phyloP scores from a whole-genome alignment of 1,139 yeast genomes.

The Kodamaea derodonti region DNA sequence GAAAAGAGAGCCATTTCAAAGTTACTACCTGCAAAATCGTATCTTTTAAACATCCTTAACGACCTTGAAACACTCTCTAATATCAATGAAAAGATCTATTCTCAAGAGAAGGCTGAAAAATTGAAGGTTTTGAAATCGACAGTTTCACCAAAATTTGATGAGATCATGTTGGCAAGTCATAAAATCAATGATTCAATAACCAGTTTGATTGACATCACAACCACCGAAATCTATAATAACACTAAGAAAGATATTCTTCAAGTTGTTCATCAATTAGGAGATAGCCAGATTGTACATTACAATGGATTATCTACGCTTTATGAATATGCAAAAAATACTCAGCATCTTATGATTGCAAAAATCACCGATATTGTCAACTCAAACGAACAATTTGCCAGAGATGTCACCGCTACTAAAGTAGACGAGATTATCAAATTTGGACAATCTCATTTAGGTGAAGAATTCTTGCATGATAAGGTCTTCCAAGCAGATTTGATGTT shows the following conservation, averaged over 20 bases:
- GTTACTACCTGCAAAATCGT: conserved; percentile 87
- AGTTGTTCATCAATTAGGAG: conserved; percentile 58
- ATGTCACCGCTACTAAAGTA: conserved; percentile 56
- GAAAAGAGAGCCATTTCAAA: conserved; percentile 89
- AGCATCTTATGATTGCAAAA: conserved; percentile 60
- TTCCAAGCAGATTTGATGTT: conserved; percentile 85
- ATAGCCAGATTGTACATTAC: conserved; percentile 51
- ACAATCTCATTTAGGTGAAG: conserved; percentile 52
- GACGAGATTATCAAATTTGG: conserved; percentile 65
- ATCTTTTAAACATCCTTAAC: conserved; percentile 59
- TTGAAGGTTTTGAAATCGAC: conserved; percentile 43
- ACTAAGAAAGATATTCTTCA: conserved; percentile 52
- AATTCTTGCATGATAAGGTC: conserved; percentile 56
- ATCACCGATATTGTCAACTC: conserved; percentile 59
- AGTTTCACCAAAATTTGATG: conserved; percentile 63
- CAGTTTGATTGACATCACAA: conserved; percentile 56
- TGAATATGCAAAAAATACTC: conserved; percentile 69
- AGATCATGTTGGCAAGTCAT: conserved; percentile 48
- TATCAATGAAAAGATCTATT: conserved; percentile 56
- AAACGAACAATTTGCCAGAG: conserved; percentile 69
- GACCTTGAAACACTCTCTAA: conserved; percentile 64
- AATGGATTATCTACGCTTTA: conserved; percentile 63
- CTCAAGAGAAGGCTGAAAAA: conserved; percentile 44
- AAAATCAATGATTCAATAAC: conserved; percentile 59
- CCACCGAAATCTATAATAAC: conserved; percentile 56